Evolutionary conservation across 2,329 filamentous ascomycete genomes (phyloP), one percentile per base, ranked within the genome.

Genomic region (Penicillium brasilianum): DNA sequence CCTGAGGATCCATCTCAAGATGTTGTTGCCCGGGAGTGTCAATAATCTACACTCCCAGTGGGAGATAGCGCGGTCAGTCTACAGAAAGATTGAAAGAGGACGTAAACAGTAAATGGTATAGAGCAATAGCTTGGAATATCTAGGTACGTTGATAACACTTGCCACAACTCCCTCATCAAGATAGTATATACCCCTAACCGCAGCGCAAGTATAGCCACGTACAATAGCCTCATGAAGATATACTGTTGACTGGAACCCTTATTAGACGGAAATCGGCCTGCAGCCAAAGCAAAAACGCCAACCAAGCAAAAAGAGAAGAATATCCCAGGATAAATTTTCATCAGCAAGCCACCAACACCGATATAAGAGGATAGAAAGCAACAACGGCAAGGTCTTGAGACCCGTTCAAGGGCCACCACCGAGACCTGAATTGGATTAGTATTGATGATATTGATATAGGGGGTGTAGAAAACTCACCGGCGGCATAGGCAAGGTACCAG

Each of bases 401-500:
- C 36, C 36, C 22, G 8, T 44, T 44, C 28, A 55, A 34, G 53
- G 52, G 9, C 52, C 30, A 37, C 53, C 50, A 39, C 57, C 57
- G 25, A 59, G 53, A 53, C 50, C 50, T 37, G 49, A 1, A 13
- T 10, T 37, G 32, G 6, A 44, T 46, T 49, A 49, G 41, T 22
- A 43, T 53, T 3, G 0, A 30, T 13, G 32, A 30, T 32, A n/a
- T n/a, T n/a, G 11, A 44, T 44, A 11, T 3, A 30, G 16, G 7
- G 5, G 14, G 20, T 20, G 49, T 34, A 53, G 39, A 28, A 36
- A 48, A 60, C 43, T 64, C 58, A 39, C 66, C 66, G 8, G 91
- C 92, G 69, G 88, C 83, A 76, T 88, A 92, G 43, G 90, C 88
- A 78, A 96, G 78, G 79, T 93, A 96, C 92, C 92, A 96, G 30